A percentile compares a stretch with the other conserved stretches of the same genome.
Conservation (phyloP, 352 stramenopile genomes). For the Phytophthora crassamura region DNA sequence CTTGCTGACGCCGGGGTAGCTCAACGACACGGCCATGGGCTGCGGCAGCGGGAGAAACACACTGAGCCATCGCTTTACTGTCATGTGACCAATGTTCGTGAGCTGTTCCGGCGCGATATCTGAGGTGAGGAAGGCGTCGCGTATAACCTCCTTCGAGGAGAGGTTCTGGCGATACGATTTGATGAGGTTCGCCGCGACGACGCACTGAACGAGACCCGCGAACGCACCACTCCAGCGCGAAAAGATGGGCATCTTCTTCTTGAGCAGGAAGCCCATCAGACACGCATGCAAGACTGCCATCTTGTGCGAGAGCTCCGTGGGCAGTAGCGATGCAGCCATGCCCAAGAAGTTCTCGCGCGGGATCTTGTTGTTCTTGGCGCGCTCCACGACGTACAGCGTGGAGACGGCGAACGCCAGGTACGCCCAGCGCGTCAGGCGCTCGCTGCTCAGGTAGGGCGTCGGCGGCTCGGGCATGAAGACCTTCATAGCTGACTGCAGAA, state of each 20-base stretch:
- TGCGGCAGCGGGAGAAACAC: slow-evolving; percentile 65
- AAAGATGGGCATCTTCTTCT: slow-evolving; percentile 57
- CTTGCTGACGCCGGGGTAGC: slow-evolving; percentile 54
- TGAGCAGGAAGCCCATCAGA: slow-evolving; percentile 43
- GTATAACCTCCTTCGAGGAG: slow-evolving; percentile 51
- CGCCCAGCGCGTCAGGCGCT: slow-evolving; percentile 47
- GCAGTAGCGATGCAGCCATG: slow-evolving; percentile 49
- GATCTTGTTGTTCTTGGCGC: slow-evolving; percentile 52
- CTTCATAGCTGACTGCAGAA: slow-evolving; percentile 31
- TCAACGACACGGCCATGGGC: slow-evolving; percentile 50
- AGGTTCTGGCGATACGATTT: slow-evolving; percentile 55
- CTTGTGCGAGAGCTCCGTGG: slow-evolving; percentile 63
- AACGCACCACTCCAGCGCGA: slow-evolving; percentile 57
- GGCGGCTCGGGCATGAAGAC: slow-evolving; percentile 22
- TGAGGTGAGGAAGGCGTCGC: slow-evolving; percentile 37
- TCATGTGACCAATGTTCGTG: slow-evolving; percentile 48
- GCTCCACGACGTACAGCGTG: slow-evolving; percentile 49
- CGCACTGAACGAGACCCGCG: slow-evolving; percentile 50
- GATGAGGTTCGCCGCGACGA: slow-evolving; percentile 51
- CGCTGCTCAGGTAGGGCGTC: slow-evolving; percentile 31
- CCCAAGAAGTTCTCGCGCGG: slow-evolving; percentile 53
- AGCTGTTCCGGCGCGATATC: slow-evolving; percentile 43
- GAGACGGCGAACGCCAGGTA: slow-evolving; percentile 50
- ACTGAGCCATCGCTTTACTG: slow-evolving; percentile 52
- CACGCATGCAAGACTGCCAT: slow-evolving; percentile 49